phyloP scores from a whole-genome alignment of 176 grass and related monocot species.

The Secale cereale region DNA sequence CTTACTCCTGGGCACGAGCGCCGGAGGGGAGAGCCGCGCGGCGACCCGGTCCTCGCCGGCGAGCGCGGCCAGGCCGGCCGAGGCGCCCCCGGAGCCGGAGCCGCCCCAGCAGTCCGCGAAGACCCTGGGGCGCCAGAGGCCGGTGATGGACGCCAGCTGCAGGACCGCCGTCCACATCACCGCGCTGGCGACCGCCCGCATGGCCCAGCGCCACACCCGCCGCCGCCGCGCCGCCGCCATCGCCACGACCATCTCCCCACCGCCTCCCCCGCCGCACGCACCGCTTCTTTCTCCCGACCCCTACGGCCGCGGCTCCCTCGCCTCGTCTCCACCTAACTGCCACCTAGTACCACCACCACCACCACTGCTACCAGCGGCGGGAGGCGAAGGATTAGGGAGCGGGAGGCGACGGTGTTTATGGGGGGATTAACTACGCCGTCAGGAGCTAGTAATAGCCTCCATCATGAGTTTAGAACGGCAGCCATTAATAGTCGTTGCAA shows the following conservation, averaged over 20 bases:
- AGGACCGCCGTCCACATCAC: slow-evolving; percentile 79
- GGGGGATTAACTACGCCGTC: not conserved
- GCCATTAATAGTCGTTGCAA: slow-evolving; percentile 8
- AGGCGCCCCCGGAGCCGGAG: not conserved
- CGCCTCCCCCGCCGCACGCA: not conserved
- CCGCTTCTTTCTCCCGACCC: not conserved
- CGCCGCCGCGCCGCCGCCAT: slow-evolving; percentile 18
- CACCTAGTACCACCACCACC: not conserved
- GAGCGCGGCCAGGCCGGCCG: slow-evolving; percentile 37
- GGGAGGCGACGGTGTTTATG: not conserved
- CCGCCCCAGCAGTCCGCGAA: slow-evolving; percentile 39
- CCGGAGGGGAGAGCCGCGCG: slow-evolving; percentile 51
- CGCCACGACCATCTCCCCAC: not conserved
- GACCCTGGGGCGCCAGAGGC: slow-evolving; percentile 59
- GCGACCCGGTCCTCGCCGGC: slow-evolving; percentile 46
- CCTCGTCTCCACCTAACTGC: slow-evolving; percentile 13
- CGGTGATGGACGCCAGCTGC: slow-evolving; percentile 71
- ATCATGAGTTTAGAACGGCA: not conserved
- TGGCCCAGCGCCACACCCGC: slow-evolving; percentile 64
- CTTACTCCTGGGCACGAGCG: slow-evolving; percentile 71
- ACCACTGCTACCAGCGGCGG: not conserved
- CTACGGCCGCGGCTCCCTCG: not conserved
- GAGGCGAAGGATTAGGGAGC: not conserved
- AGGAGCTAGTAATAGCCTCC: not conserved
- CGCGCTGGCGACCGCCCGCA: slow-evolving; percentile 80